Base-by-base conservation (phyloP, 2,329 filamentous ascomycete genomes). In the Colletotrichum incanum region DNA sequence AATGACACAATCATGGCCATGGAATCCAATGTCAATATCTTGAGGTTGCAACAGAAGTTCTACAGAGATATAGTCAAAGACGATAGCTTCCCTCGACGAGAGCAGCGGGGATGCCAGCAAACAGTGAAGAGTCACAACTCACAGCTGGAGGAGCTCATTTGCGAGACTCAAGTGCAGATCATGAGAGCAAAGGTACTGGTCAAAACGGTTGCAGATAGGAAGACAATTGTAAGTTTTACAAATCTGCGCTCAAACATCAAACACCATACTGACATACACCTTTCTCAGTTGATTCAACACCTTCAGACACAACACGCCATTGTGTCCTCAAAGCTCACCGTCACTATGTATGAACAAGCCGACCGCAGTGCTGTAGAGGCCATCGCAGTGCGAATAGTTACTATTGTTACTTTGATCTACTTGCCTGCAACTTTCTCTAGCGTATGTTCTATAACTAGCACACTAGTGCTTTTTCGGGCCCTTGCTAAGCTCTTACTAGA, bases 21-120 rank as follows among this genome's bases (percentile, higher is more conserved):
- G 2, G 77, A 83, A 28, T 76, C 80, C 0, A 86, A 86, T 67
- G 71, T 78, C 2, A 78, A 83, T 41, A 77, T 86, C 4, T 76
- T 86, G 9, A 72, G 67, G 7, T 77, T 77, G 0, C 71, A 83
- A 14, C 49, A 68, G 20, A 71, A 69, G 1, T 82, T 80, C 45
- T 83, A 83, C 67, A 54, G 79, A 23, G 79, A 80, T 28, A 80
- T 85, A 34, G 77, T 81, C 11, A 64, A 76, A 18, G 80, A 84
- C 23, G 77, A 60, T 6, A 34, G 55, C 0, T 70, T 73, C 9
- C 67, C 60, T 18, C 11, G 8, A 3, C 3, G 5, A 23, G 61
- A 55, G 9, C 37, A 16, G 1, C 2, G 1, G 16, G 3, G 20
- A 1, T 74, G 61, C 23, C 62, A n/a, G 26, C 14, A 37, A 31